phyloP scores from a whole-genome alignment of 495 filamentous ascomycete species.

The Aspergillus nidulans region DNA sequence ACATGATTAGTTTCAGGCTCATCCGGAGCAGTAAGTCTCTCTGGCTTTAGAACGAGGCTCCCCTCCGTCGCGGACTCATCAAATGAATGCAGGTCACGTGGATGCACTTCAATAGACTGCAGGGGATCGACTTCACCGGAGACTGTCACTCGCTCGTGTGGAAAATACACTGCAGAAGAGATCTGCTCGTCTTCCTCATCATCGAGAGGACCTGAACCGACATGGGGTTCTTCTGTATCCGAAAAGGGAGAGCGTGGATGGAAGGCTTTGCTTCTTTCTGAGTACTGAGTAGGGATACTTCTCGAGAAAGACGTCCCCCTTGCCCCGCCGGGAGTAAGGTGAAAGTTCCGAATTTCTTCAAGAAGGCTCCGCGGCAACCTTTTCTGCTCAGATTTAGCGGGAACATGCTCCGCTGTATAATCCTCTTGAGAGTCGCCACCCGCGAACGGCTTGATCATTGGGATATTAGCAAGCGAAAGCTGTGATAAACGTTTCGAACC shows the following conservation, averaged over 20 bases:
- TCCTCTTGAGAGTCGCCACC: conserved; percentile 8
- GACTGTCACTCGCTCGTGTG: conserved; percentile 64
- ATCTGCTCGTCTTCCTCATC: conserved; percentile 93
- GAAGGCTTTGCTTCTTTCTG: conserved; percentile 32
- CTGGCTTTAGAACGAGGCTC: conserved; percentile 30
- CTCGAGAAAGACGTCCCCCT: conserved; percentile 50
- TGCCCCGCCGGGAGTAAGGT: conserved; percentile 51
- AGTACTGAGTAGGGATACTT: conserved; percentile 48
- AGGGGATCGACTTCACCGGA: conserved; percentile 31
- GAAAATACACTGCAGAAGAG: conserved; percentile 88
- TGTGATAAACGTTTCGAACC: conserved; percentile 33
- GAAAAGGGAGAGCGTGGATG: conserved; percentile 21
- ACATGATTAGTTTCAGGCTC: conserved; percentile 44
- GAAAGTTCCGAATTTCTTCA: conserved; percentile 59
- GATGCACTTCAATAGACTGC: conserved; percentile 46
- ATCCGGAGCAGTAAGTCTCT: conserved; percentile 27
- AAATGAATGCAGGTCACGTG: conserved; percentile 29
- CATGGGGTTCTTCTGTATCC: conserved; percentile 28
- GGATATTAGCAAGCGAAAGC: conserved; percentile 26
- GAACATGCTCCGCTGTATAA: conserved; percentile 20
- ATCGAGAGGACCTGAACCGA: conserved; percentile 49
- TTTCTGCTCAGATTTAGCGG: conserved; percentile 23
- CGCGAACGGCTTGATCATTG: conserved; percentile 17
- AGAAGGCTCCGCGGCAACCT: conserved; percentile 48
- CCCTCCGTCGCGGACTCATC: conserved; percentile 31